A percentile compares a stretch with the other conserved stretches of the same genome.
Evolutionary conservation across 2,329 filamentous ascomycete genomes (phyloP).

Genomic region (Ceratocystis lukuohia): DNA sequence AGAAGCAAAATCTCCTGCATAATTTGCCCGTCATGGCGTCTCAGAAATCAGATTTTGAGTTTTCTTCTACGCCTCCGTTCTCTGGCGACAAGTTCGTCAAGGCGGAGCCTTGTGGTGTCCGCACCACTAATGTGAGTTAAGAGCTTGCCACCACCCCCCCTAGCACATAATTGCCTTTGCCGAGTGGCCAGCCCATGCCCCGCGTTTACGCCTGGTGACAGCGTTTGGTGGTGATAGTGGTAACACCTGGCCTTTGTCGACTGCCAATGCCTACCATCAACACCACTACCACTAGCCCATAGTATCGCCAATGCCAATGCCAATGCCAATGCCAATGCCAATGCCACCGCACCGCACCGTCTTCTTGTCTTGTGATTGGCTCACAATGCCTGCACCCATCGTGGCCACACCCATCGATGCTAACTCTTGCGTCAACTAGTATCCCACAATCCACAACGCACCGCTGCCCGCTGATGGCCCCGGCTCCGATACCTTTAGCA

Average conservation of each 20-base stretch:
- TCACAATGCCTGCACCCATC: not conserved
- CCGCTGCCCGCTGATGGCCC: constrained; percentile 82
- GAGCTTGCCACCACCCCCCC: constrained; percentile 22
- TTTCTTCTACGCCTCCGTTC: constrained; percentile 31
- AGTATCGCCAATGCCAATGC: not conserved
- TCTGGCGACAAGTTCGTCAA: constrained; percentile 50
- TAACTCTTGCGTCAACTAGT: constrained; percentile 39
- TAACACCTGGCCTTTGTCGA: constrained; percentile 8
- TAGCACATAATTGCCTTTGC: not conserved
- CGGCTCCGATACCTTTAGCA: constrained; percentile 78
- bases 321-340: not conserved
- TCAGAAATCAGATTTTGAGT: constrained; percentile 30
- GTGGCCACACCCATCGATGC: not conserved
- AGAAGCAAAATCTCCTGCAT: not conserved
- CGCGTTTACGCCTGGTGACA: not conserved
- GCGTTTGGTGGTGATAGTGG: constrained; percentile 3
- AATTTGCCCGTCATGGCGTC: constrained; percentile 19
- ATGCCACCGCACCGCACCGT: not conserved
- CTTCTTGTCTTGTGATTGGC: no score
- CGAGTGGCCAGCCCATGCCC: not conserved
- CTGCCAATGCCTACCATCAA: not conserved
- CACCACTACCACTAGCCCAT: not conserved
- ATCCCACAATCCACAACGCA: constrained; percentile 80
- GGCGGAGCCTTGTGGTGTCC: constrained; percentile 46
- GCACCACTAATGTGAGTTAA: constrained; percentile 31